A percentile compares a stretch with the other conserved stretches of the same genome.
phyloP scores from a whole-genome alignment of 495 filamentous ascomycete genomes.

The Penicillium maclennaniae region DNA sequence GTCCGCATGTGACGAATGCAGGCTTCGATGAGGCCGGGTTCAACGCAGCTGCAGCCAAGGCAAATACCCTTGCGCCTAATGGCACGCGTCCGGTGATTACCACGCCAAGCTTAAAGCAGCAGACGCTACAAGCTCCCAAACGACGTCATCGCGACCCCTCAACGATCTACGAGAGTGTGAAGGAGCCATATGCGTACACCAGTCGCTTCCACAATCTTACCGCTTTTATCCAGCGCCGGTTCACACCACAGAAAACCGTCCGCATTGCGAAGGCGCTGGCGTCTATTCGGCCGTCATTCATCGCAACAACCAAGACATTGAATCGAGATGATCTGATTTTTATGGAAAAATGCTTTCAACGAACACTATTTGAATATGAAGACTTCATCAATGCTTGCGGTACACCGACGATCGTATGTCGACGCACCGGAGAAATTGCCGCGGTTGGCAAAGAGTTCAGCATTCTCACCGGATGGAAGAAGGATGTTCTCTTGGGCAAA shows the following conservation, averaged over 20 bases:
- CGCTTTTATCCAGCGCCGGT: constrained; percentile 73
- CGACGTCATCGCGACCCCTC: constrained; percentile 70
- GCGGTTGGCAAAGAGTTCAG: constrained; percentile 92
- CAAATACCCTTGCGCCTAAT: constrained; percentile 36
- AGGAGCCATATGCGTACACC: constrained; percentile 85
- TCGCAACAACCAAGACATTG: constrained; percentile 77
- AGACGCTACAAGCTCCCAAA: constrained; percentile 45
- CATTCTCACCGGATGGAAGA: constrained; percentile 90
- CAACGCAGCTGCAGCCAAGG: constrained; percentile 24
- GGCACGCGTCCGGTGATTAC: constrained; percentile 39
- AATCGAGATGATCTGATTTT: constrained; percentile 87
- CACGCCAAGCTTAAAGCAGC: constrained; percentile 43
- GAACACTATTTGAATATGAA: constrained; percentile 86
- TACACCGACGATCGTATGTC: constrained; percentile 86
- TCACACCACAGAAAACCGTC: constrained; percentile 60
- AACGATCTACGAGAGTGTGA: constrained; percentile 82
- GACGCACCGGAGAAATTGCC: constrained; percentile 88
- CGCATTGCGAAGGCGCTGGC: constrained; percentile 84
- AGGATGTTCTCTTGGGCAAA: constrained; percentile 83
- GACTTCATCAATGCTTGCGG: constrained; percentile 83
- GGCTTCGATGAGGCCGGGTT: constrained; percentile 38
- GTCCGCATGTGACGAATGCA: constrained; percentile 41
- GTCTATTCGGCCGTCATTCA: constrained; percentile 87
- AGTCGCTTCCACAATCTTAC: constrained; percentile 85
- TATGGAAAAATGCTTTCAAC: constrained; percentile 96